A percentile compares a stretch with the other conserved stretches of the same genome.
Conservation (phyloP, 768 basidiomycete species). For the Panus rudis region DNA sequence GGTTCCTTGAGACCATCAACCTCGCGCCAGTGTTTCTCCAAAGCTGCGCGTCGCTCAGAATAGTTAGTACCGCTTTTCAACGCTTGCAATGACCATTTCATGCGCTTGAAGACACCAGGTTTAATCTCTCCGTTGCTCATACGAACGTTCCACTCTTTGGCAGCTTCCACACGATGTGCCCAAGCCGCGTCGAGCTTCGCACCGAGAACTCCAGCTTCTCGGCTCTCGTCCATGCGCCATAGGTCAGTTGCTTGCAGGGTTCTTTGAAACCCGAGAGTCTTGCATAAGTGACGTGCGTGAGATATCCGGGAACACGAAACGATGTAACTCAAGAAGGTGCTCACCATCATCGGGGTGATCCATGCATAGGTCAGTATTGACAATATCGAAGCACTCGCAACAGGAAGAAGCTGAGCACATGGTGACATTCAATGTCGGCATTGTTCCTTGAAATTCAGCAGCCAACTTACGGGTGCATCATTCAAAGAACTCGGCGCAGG, state of each 20-base stretch:
- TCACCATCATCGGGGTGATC: conserved; percentile 55
- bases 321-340: background rate
- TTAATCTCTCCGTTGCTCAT: conserved; percentile 38
- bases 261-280: conserved; percentile 62
- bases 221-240: conserved; percentile 53
- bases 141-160: conserved; percentile 48
- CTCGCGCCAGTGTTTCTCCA: conserved; percentile 40
- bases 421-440: background rate
- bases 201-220: conserved; percentile 44
- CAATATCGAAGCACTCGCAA: conserved; percentile 49
- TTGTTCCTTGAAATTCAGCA: no score
- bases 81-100: conserved; percentile 34
- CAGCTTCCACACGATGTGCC: conserved; percentile 37
- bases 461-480: conserved; percentile 39
- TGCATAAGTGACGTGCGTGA: background rate
- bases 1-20: conserved; percentile 38
- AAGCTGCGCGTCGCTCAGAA: conserved; percentile 18
- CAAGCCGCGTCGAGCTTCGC: conserved; percentile 50
- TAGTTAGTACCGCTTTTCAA: conserved; percentile 11
- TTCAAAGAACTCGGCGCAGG: conserved; percentile 47
- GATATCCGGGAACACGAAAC: no score
- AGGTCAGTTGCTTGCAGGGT: conserved; percentile 70
- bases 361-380: conserved; percentile 59
- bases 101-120: conserved; percentile 32
- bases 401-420: conserved; percentile 41